A percentile compares a stretch with the other conserved stretches of the same genome.
These are phyloP conservation scores for Heimioporus sp. DNA, from an alignment of 768 basidiomycete genomes.

Conservation along the genomic window DNA sequence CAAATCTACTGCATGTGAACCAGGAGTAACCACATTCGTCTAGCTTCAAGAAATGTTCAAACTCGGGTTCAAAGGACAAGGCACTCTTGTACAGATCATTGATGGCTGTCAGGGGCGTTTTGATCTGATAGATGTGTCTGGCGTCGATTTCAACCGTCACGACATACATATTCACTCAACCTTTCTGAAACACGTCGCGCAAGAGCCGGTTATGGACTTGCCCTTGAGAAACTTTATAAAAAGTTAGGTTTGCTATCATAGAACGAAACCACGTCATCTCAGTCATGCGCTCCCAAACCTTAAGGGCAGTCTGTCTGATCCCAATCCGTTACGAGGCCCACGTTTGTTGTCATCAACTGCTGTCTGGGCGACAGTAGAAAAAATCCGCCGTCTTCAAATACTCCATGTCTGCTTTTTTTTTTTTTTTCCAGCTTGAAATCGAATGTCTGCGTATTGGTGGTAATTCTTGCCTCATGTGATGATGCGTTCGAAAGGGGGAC, in stretches of 20 bases:
- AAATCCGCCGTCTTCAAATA: constrained; percentile 45
- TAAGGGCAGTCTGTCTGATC: constrained; percentile 10
- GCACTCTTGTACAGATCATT: neutral
- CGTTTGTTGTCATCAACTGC: constrained; percentile 1
- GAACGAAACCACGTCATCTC: constrained; percentile 6
- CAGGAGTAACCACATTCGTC: too few species aligned
- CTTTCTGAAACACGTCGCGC: neutral
- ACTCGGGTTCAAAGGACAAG: too few species aligned
- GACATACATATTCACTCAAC: neutral
- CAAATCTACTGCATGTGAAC: too few species aligned
- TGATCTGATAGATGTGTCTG: neutral
- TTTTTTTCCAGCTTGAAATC: constrained; percentile 59
- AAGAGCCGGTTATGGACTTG: neutral
- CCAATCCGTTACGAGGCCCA: constrained; percentile 5
- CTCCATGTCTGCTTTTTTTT: constrained; percentile 47
- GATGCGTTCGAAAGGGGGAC: constrained; percentile 71
- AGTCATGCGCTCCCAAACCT: neutral
- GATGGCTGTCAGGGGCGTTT: neutral
- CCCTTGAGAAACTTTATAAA: constrained; percentile 1
- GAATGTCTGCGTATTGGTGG: constrained; percentile 58
- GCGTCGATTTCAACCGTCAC: too few species aligned
- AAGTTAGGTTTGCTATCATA: constrained; percentile 18
- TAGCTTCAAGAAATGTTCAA: too few species aligned
- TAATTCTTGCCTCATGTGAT: constrained; percentile 48
- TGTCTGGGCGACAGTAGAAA: neutral